These are phyloP conservation scores for Aegilops bicornis DNA, from an alignment of 176 grass and related monocot genomes.

Conservation along the genomic window DNA sequence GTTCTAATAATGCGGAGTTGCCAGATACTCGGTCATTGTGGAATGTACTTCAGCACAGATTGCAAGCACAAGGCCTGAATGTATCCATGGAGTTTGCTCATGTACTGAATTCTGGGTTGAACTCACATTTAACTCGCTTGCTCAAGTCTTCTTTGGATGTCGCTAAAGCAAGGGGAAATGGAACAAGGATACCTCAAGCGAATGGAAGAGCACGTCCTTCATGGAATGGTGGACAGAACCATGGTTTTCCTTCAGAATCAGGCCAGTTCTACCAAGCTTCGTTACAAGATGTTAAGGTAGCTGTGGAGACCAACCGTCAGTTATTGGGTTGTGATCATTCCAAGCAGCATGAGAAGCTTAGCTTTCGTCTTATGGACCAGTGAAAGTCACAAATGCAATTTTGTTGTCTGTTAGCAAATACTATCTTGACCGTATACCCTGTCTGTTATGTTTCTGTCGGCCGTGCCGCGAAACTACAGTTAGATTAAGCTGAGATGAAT, in stretches of 20 bases:
- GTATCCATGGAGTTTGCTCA: conserved; percentile 45
- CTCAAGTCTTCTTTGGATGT: conserved; percentile 38
- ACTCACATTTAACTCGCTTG: conserved; percentile 38
- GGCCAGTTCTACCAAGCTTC: conserved; percentile 22
- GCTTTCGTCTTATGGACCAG: conserved; percentile 11
- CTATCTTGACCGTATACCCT: neutral
- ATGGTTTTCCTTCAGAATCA: neutral
- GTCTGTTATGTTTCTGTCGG: neutral
- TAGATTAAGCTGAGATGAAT: conserved; percentile 15
- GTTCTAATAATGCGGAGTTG: conserved; percentile 21
- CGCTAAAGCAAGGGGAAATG: conserved; percentile 30
- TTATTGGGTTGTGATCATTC: conserved; percentile 39
- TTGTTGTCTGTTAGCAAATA: neutral
- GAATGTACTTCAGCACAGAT: conserved; percentile 27
- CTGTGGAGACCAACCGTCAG: conserved; percentile 33
- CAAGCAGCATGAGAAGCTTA: conserved; percentile 43
- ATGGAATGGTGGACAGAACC: neutral
- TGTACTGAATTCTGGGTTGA: conserved; percentile 45
- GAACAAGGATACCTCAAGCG: neutral
- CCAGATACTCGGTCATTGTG: conserved; percentile 41
- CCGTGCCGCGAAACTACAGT: neutral
- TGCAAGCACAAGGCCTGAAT: conserved; percentile 30
- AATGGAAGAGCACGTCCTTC: neutral
- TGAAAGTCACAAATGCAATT: neutral
- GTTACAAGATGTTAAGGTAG: conserved; percentile 47